Conservation (phyloP, 2,329 filamentous ascomycete genomes). For the Paracoccidioides brasiliensis region DNA sequence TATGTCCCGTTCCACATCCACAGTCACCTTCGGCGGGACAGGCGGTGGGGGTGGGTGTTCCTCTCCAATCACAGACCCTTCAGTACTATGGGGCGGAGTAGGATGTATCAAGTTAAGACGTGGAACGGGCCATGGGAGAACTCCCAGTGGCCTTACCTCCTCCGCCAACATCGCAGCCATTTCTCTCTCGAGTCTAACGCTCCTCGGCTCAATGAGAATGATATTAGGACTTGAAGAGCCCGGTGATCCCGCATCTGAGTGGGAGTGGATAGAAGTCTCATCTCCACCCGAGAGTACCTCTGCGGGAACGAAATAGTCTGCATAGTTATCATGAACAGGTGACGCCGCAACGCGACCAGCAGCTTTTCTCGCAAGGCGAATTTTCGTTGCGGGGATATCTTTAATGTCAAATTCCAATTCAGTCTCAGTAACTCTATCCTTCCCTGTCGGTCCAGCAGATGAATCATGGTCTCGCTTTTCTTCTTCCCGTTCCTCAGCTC, state of each 20-base stretch:
- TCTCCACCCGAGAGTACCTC: constrained; percentile 29
- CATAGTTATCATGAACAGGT: constrained; percentile 31
- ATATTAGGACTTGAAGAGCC: constrained; percentile 18
- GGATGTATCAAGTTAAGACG: constrained; percentile 44
- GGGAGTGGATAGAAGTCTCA: constrained; percentile 17
- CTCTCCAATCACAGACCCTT: constrained; percentile 24
- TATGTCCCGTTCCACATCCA: not conserved
- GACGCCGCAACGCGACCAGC: constrained; percentile 20
- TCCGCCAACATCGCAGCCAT: constrained; percentile 7
- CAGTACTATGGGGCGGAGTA: constrained; percentile 41
- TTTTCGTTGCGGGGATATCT: not conserved
- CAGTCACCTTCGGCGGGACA: not conserved
- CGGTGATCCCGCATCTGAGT: constrained; percentile 7
- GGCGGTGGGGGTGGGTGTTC: not conserved
- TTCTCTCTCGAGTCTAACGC: constrained; percentile 14
- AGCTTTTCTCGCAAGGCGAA: constrained; percentile 18
- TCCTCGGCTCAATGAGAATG: constrained; percentile 21
- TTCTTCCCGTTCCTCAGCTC: constrained; percentile 5
- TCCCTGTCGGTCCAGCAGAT: not conserved
- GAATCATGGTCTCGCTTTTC: constrained; percentile 3
- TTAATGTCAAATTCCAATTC: not conserved
- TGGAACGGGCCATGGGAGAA: constrained; percentile 37
- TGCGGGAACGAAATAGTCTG: constrained; percentile 30
- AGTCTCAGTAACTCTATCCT: constrained; percentile 6
- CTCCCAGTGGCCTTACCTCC: constrained; percentile 12